These are phyloP conservation scores for Fulvia fulva DNA, from an alignment of 2,329 filamentous ascomycete genomes.

Conservation along the genomic window DNA sequence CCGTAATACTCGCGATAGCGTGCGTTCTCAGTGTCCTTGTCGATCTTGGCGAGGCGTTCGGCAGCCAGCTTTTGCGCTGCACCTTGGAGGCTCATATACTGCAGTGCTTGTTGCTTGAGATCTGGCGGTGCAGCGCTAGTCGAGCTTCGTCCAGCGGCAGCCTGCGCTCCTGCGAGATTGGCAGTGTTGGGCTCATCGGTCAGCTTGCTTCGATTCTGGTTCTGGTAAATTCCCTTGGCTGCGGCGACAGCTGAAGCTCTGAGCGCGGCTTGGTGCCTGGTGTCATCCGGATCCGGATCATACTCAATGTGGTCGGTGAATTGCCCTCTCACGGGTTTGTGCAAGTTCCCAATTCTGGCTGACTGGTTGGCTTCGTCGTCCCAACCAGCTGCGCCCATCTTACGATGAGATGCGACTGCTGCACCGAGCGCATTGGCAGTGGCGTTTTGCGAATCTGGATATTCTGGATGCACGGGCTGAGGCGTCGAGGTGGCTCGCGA, in stretches of 20 bases:
- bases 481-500: conserved; percentile 62
- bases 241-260: conserved; percentile 83
- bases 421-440: conserved; percentile 67
- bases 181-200: conserved; percentile 19
- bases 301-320: conserved; percentile 70
- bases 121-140: conserved; percentile 40
- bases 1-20: conserved; percentile 77
- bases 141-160: conserved; percentile 19
- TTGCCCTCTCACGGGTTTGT: conserved; percentile 68
- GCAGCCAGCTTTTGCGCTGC: conserved; percentile 82
- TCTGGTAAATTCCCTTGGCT: conserved; percentile 80
- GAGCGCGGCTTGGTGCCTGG: conserved; percentile 65
- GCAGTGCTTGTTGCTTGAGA: conserved; percentile 51
- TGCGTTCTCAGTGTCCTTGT: conserved; percentile 60
- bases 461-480: conserved; percentile 40
- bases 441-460: conserved; percentile 58
- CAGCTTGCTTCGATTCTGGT: conserved; percentile 44
- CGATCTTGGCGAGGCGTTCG: conserved; percentile 75
- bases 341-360: conserved; percentile 61
- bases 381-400: conserved; percentile 32
- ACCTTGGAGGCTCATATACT: conserved; percentile 68
- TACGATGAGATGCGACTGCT: conserved; percentile 62
- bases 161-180: conserved; percentile 24
- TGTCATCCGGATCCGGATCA: conserved; percentile 63
- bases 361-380: conserved; percentile 53